Percentiles rank a stretch among this genome's conserved stretches.
Conservation (phyloP, 805 yeast genomes). For the Barnettozyma sucrosica region DNA sequence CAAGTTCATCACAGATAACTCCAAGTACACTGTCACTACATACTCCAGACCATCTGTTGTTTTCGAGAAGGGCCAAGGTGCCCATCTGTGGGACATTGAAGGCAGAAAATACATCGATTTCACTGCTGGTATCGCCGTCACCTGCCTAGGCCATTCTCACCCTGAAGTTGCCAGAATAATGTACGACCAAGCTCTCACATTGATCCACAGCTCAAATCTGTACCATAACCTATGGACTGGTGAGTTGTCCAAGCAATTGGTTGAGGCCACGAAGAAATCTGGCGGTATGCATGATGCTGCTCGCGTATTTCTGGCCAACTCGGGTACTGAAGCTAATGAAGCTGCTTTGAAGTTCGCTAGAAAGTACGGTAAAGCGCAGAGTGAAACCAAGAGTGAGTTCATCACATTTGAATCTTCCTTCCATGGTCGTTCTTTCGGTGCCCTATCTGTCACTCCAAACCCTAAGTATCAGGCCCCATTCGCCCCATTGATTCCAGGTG, state of each 20-base stretch:
- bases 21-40: conserved; percentile 59
- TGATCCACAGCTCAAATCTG: conserved; percentile 82
- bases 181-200: conserved; percentile 60
- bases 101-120: conserved; percentile 80
- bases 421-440: conserved; percentile 95
- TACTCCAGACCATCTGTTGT: conserved; percentile 76
- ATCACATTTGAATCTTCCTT: conserved; percentile 86
- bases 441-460: conserved; percentile 87
- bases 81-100: conserved; percentile 75
- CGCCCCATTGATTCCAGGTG: conserved; percentile 88
- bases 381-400: conserved; percentile 60
- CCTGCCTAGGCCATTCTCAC: conserved; percentile 87
- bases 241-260: conserved; percentile 63
- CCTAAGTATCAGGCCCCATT: conserved; percentile 91
- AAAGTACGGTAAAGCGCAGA: conserved; percentile 60
- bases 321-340: conserved; percentile 79
- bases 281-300: conserved; percentile 84
- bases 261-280: conserved; percentile 56
- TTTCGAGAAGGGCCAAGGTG: conserved; percentile 75
- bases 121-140: conserved; percentile 95
- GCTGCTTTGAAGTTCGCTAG: conserved; percentile 77
- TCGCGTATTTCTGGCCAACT: conserved; percentile 62
- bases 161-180: conserved; percentile 67
- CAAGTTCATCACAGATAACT: conserved; percentile 31
- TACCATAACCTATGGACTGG: conserved; percentile 84